phyloP scores from a whole-genome alignment of 345 rosid genomes.

The Lepidium africanum region DNA sequence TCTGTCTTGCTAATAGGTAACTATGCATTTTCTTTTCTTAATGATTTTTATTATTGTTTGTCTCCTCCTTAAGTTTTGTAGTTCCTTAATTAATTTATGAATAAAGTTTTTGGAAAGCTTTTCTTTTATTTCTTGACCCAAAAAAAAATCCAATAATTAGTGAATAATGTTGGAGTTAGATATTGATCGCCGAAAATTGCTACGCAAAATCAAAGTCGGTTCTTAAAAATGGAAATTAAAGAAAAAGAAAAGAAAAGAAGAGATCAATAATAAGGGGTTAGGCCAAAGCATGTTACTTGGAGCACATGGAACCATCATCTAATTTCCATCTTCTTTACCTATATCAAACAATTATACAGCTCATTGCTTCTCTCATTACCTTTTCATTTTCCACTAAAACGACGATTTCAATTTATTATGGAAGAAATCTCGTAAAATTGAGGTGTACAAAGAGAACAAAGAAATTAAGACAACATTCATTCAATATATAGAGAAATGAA shows the following conservation, averaged over 20 bases:
- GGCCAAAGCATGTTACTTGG: slow-evolving; percentile 28
- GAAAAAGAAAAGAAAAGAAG: not conserved
- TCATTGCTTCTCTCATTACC: slow-evolving; percentile 14
- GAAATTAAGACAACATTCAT: not conserved
- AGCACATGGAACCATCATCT: slow-evolving; percentile 28
- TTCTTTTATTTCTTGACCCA: too few relatives aligned
- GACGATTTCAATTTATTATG: not conserved
- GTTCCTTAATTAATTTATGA: too few relatives aligned
- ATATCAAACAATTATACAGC: slow-evolving; percentile 21
- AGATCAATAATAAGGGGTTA: not conserved
- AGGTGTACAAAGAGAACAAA: not conserved
- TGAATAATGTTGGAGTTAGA: slow-evolving; percentile 2
- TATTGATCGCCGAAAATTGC: not conserved
- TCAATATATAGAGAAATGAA: too few relatives aligned
- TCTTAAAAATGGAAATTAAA: not conserved
- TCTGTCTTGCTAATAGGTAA: too few relatives aligned
- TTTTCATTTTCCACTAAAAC: slow-evolving; percentile 13
- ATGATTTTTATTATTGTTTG: too few relatives aligned
- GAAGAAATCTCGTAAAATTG: not conserved
- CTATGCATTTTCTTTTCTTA: too few relatives aligned
- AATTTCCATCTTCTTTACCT: slow-evolving; percentile 14
- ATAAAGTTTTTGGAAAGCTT: too few relatives aligned
- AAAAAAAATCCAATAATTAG: not conserved
- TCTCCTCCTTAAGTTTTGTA: too few relatives aligned
- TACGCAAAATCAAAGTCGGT: slow-evolving; percentile 12